Evolutionary conservation across 805 yeast genomes (phyloP).

Genomic region (Zygoascus flipseniorum): DNA sequence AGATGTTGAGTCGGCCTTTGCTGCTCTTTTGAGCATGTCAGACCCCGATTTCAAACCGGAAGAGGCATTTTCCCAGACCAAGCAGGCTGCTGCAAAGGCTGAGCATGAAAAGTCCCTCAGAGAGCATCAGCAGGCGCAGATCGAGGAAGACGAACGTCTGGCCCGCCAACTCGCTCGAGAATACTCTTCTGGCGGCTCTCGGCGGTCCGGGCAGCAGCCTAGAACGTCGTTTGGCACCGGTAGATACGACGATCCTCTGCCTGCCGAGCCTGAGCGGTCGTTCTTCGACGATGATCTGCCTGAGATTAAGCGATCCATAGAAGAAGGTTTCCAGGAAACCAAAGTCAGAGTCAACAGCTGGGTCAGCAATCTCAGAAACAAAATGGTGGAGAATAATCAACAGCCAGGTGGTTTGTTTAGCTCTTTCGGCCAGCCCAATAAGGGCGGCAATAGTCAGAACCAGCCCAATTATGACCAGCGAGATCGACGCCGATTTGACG

Average conservation of each 20-base stretch:
- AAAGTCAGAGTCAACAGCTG: slow-evolving; percentile 66
- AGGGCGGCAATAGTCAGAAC: slow-evolving; percentile 1
- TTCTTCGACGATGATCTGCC: slow-evolving; percentile 32
- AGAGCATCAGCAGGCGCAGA: slow-evolving; percentile 32
- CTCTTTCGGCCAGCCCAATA: slow-evolving; percentile 2
- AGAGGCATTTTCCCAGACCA: slow-evolving; percentile 20
- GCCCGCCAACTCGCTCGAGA: slow-evolving; percentile 67
- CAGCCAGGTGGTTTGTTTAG: slow-evolving; percentile 15
- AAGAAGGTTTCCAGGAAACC: slow-evolving; percentile 75
- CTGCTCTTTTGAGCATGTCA: slow-evolving; percentile 69
- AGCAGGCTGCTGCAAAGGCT: slow-evolving; percentile 15
- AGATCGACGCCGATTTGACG: slow-evolving; percentile 34
- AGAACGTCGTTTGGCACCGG: slow-evolving; percentile 14
- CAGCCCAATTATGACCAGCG: not conserved
- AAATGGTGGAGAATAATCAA: slow-evolving; percentile 32
- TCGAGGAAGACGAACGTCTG: slow-evolving; percentile 67
- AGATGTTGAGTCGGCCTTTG: slow-evolving; percentile 74
- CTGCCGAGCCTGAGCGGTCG: slow-evolving; percentile 20
- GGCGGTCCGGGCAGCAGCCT: not conserved
- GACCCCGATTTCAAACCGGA: slow-evolving; percentile 37
- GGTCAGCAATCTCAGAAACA: slow-evolving; percentile 62
- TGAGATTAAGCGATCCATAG: slow-evolving; percentile 57
- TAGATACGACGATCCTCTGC: slow-evolving; percentile 19
- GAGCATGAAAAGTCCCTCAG: slow-evolving; percentile 21
- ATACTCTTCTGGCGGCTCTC: slow-evolving; percentile 6